Evolutionary conservation across 75 land plant genomes (phyloP).

Genomic region (Pinus albicaulis): DNA sequence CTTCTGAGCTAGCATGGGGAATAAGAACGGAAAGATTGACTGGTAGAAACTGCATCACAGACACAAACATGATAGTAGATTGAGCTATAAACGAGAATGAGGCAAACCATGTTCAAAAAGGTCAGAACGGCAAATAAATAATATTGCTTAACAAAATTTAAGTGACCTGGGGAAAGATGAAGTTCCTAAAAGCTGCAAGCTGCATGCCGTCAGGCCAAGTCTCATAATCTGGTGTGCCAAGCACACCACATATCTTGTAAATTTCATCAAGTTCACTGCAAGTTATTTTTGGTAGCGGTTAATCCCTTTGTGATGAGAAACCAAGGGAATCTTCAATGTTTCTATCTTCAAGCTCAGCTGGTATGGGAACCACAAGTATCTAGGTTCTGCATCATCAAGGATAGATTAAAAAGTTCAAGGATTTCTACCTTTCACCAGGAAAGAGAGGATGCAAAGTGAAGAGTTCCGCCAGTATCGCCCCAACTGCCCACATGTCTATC

Average conservation of each 20-base stretch:
- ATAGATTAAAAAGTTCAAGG: not conserved
- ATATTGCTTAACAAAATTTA: not conserved
- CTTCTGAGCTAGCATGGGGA: constrained; percentile 84
- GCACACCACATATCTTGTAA: constrained; percentile 70
- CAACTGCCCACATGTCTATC: constrained; percentile 96
- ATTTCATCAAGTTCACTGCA: constrained; percentile 86
- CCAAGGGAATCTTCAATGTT: not conserved
- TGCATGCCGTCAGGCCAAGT: constrained; percentile 68
- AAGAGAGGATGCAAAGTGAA: constrained; percentile 79
- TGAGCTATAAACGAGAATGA: not conserved
- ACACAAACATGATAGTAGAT: not conserved
- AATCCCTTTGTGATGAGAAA: not conserved
- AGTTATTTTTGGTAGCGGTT: not conserved
- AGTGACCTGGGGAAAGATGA: constrained; percentile 57
- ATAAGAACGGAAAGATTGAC: constrained; percentile 51
- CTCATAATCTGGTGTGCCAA: constrained; percentile 68
- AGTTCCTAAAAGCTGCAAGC: constrained; percentile 39
- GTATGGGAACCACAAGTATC: not conserved
- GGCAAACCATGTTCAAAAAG: not conserved
- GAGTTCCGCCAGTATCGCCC: constrained; percentile 89
- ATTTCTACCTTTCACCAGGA: constrained; percentile 75
- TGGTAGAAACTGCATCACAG: constrained; percentile 38
- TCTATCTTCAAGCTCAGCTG: not conserved
- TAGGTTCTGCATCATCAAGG: not conserved
- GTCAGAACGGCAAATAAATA: not conserved